Evolutionary conservation across 2,329 filamentous ascomycete species (phyloP).

Genomic region (Talaromyces sp.): DNA sequence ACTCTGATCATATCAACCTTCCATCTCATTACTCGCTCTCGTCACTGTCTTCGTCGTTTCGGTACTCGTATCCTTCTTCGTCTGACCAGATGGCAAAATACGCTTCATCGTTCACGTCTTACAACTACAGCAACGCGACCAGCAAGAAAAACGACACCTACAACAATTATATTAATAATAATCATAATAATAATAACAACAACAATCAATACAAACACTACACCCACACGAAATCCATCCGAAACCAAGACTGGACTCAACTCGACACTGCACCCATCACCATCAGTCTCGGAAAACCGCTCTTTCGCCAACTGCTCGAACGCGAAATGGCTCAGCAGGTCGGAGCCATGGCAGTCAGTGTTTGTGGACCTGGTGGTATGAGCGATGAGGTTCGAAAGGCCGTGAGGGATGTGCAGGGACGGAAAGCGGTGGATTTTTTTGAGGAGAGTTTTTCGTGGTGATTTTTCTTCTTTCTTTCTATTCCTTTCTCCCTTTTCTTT

Average conservation of each 20-base stretch:
- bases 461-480: background rate
- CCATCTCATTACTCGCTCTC: background rate
- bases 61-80: background rate
- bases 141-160: background rate
- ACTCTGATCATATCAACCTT: background rate
- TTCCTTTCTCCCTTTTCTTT: background rate
- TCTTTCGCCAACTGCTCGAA: constrained; percentile 45
- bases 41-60: background rate
- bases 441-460: constrained; percentile 62
- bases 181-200: no score
- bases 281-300: constrained; percentile 11
- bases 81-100: background rate
- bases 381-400: constrained; percentile 66
- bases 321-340: constrained; percentile 68
- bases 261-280: constrained; percentile 5
- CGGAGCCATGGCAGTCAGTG: constrained; percentile 77
- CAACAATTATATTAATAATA: background rate
- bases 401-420: constrained; percentile 55
- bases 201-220: background rate
- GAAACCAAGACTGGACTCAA: constrained; percentile 10
- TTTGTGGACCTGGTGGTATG: constrained; percentile 67
- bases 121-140: background rate
- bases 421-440: constrained; percentile 63
- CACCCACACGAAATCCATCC: background rate
- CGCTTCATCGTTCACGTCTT: background rate